These are phyloP conservation scores for Coccomyxa subellipsoidea DNA, from an alignment of 163 green algal genomes.

Conservation along the genomic window DNA sequence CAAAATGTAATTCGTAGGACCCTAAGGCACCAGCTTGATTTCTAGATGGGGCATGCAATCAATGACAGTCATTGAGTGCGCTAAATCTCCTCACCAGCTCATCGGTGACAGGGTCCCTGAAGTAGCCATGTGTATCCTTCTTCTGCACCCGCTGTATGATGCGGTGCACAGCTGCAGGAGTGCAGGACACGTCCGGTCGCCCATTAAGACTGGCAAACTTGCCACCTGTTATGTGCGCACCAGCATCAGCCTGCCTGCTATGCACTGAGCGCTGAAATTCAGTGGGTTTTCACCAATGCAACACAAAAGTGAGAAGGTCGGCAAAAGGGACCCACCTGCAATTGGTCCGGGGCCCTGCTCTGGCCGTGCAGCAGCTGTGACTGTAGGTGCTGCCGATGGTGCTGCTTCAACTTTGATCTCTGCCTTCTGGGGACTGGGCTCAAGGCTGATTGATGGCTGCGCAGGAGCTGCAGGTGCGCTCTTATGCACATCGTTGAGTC, in stretches of 20 bases:
- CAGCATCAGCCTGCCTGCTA: no score
- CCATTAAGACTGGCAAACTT: not conserved
- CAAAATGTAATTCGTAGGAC: no score
- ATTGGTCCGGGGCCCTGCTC: not conserved
- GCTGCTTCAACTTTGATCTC: not conserved
- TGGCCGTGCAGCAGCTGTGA: not conserved
- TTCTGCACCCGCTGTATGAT: constrained; percentile 36
- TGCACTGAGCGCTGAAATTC: no score
- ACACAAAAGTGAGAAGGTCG: no score
- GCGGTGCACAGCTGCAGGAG: not conserved
- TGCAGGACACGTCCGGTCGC: not conserved
- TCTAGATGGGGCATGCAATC: no score
- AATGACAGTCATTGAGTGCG: no score
- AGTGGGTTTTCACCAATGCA: no score
- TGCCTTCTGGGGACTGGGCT: not conserved
- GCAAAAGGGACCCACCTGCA: not conserved
- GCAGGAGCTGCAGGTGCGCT: not conserved
- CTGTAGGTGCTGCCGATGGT: not conserved
- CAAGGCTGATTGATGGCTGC: not conserved
- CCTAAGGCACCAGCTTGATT: no score
- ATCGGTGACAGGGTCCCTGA: constrained; percentile 59
- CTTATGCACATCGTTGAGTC: not conserved
- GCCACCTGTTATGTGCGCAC: no score
- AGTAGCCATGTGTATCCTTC: constrained; percentile 53
- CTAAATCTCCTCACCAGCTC: constrained; percentile 33